Evolutionary conservation across 371 early-diverging fungal genomes (phyloP).

Genomic region (Actinomortierella wolfii): DNA sequence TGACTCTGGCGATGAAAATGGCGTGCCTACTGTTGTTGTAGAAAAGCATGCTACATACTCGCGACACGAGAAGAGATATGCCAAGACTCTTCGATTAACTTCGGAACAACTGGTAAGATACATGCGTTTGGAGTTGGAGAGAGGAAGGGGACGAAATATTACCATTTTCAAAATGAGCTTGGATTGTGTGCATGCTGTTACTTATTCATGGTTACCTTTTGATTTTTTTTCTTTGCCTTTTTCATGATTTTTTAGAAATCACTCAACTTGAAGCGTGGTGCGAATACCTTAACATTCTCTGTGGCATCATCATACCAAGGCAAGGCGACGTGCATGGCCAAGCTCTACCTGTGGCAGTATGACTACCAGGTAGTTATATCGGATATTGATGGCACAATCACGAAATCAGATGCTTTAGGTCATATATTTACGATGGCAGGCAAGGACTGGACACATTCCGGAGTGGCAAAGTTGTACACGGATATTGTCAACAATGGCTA

Average conservation of each 20-base stretch:
- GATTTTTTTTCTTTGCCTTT: slow-evolving; percentile 8
- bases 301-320: slow-evolving; percentile 80
- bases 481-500: slow-evolving; percentile 96
- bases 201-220: neutral
- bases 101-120: slow-evolving; percentile 81
- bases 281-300: slow-evolving; percentile 90
- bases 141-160: neutral
- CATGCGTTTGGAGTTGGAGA: neutral
- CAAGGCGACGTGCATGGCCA: slow-evolving; percentile 78
- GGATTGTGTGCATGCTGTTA: too few species aligned
- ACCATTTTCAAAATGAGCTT: too few species aligned
- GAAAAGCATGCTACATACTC: neutral
- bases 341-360: slow-evolving; percentile 90
- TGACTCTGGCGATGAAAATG: too few species aligned
- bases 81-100: slow-evolving; percentile 89
- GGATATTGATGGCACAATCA: slow-evolving; percentile 99
- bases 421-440: slow-evolving; percentile 98
- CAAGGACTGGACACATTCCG: slow-evolving; percentile 98
- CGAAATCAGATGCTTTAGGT: slow-evolving; percentile 97
- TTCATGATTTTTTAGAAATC: slow-evolving; percentile 51
- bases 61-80: slow-evolving; percentile 61
- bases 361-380: slow-evolving; percentile 93
- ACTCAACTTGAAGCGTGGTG: slow-evolving; percentile 84
- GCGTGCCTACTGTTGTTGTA: neutral
- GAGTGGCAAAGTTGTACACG: slow-evolving; percentile 96